Evolutionary conservation across 768 basidiomycete genomes (phyloP), one percentile per base, ranked within the genome.

Genomic region (Atractiella rhizophila): DNA sequence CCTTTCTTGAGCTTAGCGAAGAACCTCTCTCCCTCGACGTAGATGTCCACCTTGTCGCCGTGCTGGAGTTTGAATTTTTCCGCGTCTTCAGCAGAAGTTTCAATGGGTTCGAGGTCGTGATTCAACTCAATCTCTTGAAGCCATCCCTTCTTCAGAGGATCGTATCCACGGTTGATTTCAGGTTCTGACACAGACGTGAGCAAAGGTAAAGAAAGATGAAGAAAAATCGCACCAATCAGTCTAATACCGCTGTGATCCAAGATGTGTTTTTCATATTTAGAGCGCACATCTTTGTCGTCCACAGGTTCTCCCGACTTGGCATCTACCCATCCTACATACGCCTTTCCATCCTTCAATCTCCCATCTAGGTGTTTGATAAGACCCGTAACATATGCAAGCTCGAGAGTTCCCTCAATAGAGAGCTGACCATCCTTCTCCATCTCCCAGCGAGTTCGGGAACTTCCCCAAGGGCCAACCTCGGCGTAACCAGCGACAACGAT

Each of bases 321-420:
- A 54, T 96, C 88, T 36, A 94, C 85, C 91, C 91, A 98, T 26
- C 91, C 91, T 51, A 98, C 88, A 54, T 94, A 77, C 25, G 88
- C 66, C 25, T 78, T 70, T 32, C 82, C 83, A 51, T 78, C 72
- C 63, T 88, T 85, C 51, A 96, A 68, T 43, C 83, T 83, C 15
- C 91, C 91, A 50, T 98, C 81, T 60, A 94, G 88, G 65, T 98
- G 85, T 60, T 86, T 91, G 69, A 96, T 91, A 62, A 70, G 72
- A 30, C 91, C 88, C 81, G 86, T 96, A 61, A 96, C 74, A 86
- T 88, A 98, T 3, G 88, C 86, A 79, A 98, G 88, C 64, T 98
- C 91, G 54, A 98, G 91, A 54, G 81, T 82, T 16, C 91, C 91
- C 59, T 91, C 77, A 51, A 96, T 86, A 2, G 86, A 85, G 60